phyloP scores from a whole-genome alignment of 2,329 filamentous ascomycete genomes.

The Calonectria pseudoturangicola region DNA sequence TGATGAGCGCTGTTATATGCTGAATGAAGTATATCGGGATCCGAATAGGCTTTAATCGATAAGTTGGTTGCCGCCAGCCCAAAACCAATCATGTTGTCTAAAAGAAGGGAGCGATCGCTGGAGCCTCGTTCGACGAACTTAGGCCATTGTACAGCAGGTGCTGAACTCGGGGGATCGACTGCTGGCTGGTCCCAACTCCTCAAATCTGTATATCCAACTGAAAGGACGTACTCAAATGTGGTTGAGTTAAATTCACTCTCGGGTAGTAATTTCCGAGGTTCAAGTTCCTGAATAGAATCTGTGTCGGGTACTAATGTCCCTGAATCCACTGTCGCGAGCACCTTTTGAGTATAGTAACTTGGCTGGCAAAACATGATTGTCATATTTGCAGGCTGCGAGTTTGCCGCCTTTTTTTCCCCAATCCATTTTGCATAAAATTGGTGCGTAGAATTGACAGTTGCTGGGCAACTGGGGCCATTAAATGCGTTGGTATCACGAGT shows the following conservation, averaged over 20 bases:
- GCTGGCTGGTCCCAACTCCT: not conserved
- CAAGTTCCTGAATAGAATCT: conserved; percentile 22
- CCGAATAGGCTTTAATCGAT: conserved; percentile 23
- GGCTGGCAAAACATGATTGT: conserved; percentile 66
- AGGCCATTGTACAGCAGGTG: conserved; percentile 51
- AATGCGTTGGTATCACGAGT: conserved; percentile 57
- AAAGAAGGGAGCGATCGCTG: conserved; percentile 36
- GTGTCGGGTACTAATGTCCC: not conserved
- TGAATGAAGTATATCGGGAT: conserved; percentile 33
- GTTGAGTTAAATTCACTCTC: conserved; percentile 59
- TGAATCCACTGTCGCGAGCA: conserved; percentile 62
- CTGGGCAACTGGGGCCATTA: conserved; percentile 56
- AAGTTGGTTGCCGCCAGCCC: conserved; percentile 52
- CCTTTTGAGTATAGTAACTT: conserved; percentile 66
- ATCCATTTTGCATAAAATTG: conserved; percentile 61
- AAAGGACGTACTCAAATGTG: conserved; percentile 59
- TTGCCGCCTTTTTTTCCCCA: not conserved
- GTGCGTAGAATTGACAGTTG: conserved; percentile 53
- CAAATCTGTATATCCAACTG: conserved; percentile 49
- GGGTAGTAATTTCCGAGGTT: conserved; percentile 36
- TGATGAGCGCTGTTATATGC: conserved; percentile 54
- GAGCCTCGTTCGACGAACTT: conserved; percentile 42
- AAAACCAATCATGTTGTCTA: conserved; percentile 58
- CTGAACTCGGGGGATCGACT: conserved; percentile 51
- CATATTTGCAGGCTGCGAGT: conserved; percentile 41